Conservation (phyloP, 257 asterid species). For the Eucommia ulmoides region DNA sequence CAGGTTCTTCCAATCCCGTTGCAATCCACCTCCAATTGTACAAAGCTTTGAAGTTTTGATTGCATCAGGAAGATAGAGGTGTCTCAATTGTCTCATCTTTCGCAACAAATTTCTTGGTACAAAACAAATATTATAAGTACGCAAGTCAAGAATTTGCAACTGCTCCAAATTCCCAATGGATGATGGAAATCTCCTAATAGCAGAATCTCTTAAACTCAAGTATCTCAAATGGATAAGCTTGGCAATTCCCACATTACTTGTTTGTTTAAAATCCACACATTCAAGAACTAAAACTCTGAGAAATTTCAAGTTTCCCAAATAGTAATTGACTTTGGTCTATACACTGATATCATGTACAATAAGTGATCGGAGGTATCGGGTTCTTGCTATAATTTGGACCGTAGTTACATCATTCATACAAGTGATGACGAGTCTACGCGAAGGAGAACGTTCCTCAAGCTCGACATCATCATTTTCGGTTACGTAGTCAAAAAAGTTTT, state of each 20-base stretch:
- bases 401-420: too few species aligned
- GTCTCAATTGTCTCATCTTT: too few species aligned
- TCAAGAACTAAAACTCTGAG: neutral
- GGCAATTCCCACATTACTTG: neutral
- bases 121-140: rapidly evolving
- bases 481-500: neutral
- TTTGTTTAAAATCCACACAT: neutral
- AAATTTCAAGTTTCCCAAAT: neutral
- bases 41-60: too few species aligned
- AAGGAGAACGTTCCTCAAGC: neutral
- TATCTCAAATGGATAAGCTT: slow-evolving; percentile 13
- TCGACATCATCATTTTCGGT: neutral
- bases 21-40: too few species aligned
- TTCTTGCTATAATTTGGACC: neutral
- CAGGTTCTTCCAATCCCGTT: slow-evolving; percentile 5
- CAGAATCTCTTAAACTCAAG: slow-evolving; percentile 1
- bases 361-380: neutral
- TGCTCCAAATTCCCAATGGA: slow-evolving; percentile 7
- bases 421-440: neutral
- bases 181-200: neutral
- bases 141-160: slow-evolving; percentile 13
- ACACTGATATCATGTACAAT: neutral
- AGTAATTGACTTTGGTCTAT: too few species aligned
- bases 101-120: too few species aligned
- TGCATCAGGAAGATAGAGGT: too few species aligned